Evolutionary conservation across 2,329 filamentous ascomycete species (phyloP), one percentile per base, ranked within the genome.

Genomic region (Furcasterigmium furcatum): DNA sequence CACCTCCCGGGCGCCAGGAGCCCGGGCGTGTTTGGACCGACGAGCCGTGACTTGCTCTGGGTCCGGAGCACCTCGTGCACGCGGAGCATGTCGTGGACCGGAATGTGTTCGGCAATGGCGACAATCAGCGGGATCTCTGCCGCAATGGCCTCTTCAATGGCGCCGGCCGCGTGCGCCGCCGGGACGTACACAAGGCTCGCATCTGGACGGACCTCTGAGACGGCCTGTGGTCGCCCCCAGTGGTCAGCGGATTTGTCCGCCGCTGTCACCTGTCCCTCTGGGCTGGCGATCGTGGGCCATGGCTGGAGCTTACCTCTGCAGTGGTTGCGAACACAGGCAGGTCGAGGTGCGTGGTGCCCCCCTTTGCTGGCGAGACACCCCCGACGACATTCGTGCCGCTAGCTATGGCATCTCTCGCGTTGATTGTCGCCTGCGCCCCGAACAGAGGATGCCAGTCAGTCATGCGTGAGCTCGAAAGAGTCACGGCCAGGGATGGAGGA

Each of bases 81-180:
- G 66, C 85, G 77, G 52, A 91, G 73, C 60, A 91, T 84, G 57
- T 91, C 87, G 60, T 91, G 86, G 16, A 90, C 67, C 0, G 88
- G 88, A 25, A 91, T 85, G 60, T 91, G 86, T 60, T 92, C 88
- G 6, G 88, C 87, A 7, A 92, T 87, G 6, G 86, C 85, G 6
- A 91, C 86, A 19, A 91, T 82, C 2, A 91, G 73, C 0, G 87
- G 85, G 1, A 91, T 82, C 58, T 91, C 86, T 0, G 87, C 87
- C 58, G 88, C 86, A 46, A 92, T 84, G 2, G 86, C 81, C 55
- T 89, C 85, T 56, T 86, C 80, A 52, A 90, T 88, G 0, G 86
- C 86, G 41, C 71, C 67, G 3, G 82, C 79, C 2, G 85, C 85
- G 39, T 80, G 77, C 36, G 77, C 74, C 2, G 85, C 85, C 0